phyloP scores from a whole-genome alignment of 176 grass and related monocot species.

The Dactylis glomerata region DNA sequence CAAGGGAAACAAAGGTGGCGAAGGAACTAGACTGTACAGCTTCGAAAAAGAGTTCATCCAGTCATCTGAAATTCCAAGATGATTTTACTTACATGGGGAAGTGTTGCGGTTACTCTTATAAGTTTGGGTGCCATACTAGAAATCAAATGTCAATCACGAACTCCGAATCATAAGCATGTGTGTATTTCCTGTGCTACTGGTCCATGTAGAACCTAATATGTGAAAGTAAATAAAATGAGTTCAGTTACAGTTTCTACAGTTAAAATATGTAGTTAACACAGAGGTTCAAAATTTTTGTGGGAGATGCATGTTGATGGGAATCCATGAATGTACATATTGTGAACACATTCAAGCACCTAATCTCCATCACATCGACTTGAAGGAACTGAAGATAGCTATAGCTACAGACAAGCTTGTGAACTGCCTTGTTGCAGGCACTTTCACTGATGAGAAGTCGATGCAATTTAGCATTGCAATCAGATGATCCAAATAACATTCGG shows the following conservation, averaged over 20 bases:
- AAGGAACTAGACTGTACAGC: neutral
- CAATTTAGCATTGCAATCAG: slow-evolving; percentile 10
- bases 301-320: neutral
- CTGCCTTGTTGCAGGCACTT: neutral
- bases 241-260: neutral
- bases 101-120: neutral
- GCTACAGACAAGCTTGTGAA: slow-evolving; percentile 23
- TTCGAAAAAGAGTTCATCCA: slow-evolving; percentile 12
- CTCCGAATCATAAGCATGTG: neutral
- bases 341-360: neutral
- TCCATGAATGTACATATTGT: neutral
- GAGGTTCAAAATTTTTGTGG: neutral
- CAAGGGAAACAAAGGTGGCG: neutral
- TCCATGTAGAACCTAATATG: neutral
- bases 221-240: neutral
- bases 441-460: neutral
- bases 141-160: neutral
- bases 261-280: neutral
- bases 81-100: neutral
- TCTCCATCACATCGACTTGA: slow-evolving; percentile 7
- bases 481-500: neutral
- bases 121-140: neutral
- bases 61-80: slow-evolving; percentile 2
- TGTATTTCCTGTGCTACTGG: neutral
- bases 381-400: slow-evolving; percentile 15